Evolutionary conservation across 352 stramenopile species (phyloP).

Genomic region (Phytophthora multivora): DNA sequence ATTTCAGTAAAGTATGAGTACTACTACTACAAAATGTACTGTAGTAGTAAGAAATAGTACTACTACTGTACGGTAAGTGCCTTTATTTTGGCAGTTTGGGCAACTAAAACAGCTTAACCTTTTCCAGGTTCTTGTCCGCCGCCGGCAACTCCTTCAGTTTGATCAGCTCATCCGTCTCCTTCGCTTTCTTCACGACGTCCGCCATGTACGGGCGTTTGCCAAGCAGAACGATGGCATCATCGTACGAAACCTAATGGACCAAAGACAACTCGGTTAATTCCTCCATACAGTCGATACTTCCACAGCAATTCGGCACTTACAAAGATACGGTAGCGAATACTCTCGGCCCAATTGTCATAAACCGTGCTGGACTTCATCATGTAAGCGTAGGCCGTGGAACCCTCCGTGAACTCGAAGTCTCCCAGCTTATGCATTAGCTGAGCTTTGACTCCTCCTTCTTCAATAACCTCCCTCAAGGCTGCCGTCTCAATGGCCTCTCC

Average conservation of each 20-base stretch:
- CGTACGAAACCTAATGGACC: constrained; percentile 11
- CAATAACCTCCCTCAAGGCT: constrained; percentile 13
- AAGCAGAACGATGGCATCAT: constrained; percentile 12
- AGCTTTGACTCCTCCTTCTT: constrained; percentile 22
- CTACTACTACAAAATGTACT: too few species aligned
- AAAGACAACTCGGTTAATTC: neutral
- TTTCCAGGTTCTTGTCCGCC: too few species aligned
- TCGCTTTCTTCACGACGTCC: constrained; percentile 5
- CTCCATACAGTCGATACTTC: too few species aligned
- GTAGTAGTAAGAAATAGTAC: too few species aligned
- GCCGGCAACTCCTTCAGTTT: too few species aligned
- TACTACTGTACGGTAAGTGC: too few species aligned
- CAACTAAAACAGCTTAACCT: too few species aligned
- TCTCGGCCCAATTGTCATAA: constrained; percentile 25
- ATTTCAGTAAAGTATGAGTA: too few species aligned
- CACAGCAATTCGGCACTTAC: constrained; percentile 2
- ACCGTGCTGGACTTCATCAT: constrained; percentile 9
- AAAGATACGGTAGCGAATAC: constrained; percentile 20
- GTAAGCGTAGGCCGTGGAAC: constrained; percentile 2
- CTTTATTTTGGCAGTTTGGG: too few species aligned
- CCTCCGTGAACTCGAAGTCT: neutral
- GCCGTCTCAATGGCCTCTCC: constrained; percentile 3
- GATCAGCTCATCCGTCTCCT: neutral
- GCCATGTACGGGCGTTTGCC: neutral
- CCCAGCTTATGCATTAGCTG: neutral